Evolutionary conservation across 495 filamentous ascomycete species (phyloP).

Genomic region (Penicillium samsonianum): DNA sequence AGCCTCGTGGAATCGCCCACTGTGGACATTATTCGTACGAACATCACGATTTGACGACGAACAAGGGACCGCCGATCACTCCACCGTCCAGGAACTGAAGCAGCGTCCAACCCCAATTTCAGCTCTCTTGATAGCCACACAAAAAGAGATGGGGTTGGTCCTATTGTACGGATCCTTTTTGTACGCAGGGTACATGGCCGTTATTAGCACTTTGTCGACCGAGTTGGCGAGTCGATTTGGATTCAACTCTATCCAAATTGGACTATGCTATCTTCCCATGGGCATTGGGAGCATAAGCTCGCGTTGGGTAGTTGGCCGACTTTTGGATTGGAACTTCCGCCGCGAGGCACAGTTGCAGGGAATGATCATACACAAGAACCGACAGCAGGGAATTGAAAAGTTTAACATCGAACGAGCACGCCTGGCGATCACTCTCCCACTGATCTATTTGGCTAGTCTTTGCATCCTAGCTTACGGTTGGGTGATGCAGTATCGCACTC

Average conservation of each 20-base stretch:
- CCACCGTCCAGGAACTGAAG: conserved; percentile 19
- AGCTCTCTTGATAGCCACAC: conserved; percentile 36
- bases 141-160: conserved; percentile 40
- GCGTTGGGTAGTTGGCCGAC: conserved; percentile 34
- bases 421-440: conserved; percentile 36
- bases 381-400: conserved; percentile 41
- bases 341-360: conserved; percentile 34
- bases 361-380: conserved; percentile 37
- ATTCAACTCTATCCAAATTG: conserved; percentile 45
- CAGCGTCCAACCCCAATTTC: conserved; percentile 29
- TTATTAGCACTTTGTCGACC: conserved; percentile 35
- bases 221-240: conserved; percentile 38
- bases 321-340: conserved; percentile 48
- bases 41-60: conserved; percentile 14
- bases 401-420: conserved; percentile 47
- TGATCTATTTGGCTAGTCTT: conserved; percentile 34
- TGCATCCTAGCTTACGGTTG: conserved; percentile 49
- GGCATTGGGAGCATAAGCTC: conserved; percentile 42
- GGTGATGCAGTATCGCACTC: conserved; percentile 39
- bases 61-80: conserved; percentile 2
- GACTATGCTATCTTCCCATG: conserved; percentile 50
- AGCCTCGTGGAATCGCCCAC: conserved; percentile 41
- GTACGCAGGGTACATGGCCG: conserved; percentile 26
- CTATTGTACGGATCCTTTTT: conserved; percentile 36
- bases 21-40: conserved; percentile 23